These are phyloP conservation scores for Penicillium turbatum DNA, from an alignment of 495 filamentous ascomycete species.

Conservation along the genomic window DNA sequence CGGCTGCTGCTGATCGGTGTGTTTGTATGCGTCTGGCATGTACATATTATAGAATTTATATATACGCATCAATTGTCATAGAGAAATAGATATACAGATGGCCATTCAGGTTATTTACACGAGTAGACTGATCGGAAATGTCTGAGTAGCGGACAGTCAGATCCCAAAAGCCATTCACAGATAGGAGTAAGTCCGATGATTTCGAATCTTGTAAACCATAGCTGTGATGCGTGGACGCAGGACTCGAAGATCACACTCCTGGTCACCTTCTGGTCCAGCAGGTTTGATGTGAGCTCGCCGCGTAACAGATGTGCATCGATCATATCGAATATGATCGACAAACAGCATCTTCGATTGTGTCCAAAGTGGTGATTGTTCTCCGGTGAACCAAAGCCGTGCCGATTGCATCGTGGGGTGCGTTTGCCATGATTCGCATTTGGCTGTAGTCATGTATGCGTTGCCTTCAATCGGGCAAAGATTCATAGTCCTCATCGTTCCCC, in stretches of 20 bases:
- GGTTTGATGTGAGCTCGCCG: not conserved
- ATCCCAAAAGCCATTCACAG: not conserved
- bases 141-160: not conserved
- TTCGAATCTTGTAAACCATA: not conserved
- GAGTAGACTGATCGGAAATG: not conserved
- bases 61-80: not conserved
- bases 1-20: not conserved
- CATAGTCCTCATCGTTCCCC: conserved; percentile 14
- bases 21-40: not conserved
- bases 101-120: not conserved
- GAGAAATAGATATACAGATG: not conserved
- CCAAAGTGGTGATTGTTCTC: not conserved
- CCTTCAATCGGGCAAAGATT: not conserved
- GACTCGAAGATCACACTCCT: not conserved
- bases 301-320: not conserved
- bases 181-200: not conserved
- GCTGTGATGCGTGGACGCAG: not conserved
- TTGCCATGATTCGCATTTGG: not conserved
- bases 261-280: not conserved
- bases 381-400: not conserved
- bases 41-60: not conserved
- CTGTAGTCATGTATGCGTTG: not conserved
- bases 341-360: not conserved
- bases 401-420: not conserved
- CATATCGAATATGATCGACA: not conserved